Base-by-base conservation (phyloP, 2,329 filamentous ascomycete genomes). In the Pseudocercospora crystallina region DNA sequence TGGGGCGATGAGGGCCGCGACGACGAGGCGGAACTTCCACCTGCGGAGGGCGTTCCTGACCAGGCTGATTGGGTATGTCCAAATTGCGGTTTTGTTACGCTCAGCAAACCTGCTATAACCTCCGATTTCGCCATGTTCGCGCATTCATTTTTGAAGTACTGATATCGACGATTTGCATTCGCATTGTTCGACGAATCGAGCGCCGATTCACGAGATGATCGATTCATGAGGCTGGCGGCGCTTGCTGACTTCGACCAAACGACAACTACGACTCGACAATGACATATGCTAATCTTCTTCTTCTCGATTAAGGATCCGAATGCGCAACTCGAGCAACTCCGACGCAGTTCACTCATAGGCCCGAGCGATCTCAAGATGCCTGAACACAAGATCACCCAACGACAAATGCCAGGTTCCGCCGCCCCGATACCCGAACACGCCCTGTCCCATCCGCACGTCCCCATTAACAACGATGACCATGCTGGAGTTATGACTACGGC, bases 1-100 rank as follows among this genome's bases (percentile, higher is more conserved):
- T 89, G 84, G 85, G 83, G 80, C 44, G 75, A 76, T 20, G 81
- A 81, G 52, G 43, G 43, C 12, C 77, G 77, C 43, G 76, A 82
- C 53, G 75, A 75, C 33, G 72, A 75, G 57, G 79, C 78, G 56
- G 76, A 79, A 64, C 76, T 96, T 60, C 89, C 89, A 55, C 76
- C 77, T 58, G 90, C 91, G 43, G 82, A 89, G 68, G 91, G 90
- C 44, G 90, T 96, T 58, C 90, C 91, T 56, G 79, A 83, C 70
- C 91, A 96, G 79, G 80, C 83, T 68, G 89, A 96, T 71, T 96
- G 92, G 92, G 90, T 96, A 90, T 86, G 89, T 89, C 79, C 79
- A 72, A 60, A 59, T 56, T 67, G 58, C 59, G 61, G 58, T 56
- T 69, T 76, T 65, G 30, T 49, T 35, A 30, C 45, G 36, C 49